These are phyloP conservation scores for Termitomyces sp. DNA, from an alignment of 768 basidiomycete species.

Conservation along the genomic window DNA sequence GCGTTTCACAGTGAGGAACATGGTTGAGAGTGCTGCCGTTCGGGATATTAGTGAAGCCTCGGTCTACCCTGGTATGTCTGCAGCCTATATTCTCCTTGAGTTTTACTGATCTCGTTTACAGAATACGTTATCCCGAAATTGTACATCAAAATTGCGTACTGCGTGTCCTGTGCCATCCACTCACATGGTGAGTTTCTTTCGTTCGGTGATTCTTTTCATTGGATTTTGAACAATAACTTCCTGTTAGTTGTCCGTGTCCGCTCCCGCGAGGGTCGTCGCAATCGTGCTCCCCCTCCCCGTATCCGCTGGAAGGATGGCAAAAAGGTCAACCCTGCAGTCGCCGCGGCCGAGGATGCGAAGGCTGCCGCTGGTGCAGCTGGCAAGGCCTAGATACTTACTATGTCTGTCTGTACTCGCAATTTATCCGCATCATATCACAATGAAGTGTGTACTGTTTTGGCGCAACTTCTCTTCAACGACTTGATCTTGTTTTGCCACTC, in stretches of 20 bases:
- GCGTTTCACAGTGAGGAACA: slow-evolving; percentile 98
- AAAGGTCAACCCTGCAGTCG: slow-evolving; percentile 95
- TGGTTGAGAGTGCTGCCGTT: slow-evolving; percentile 98
- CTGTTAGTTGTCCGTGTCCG: slow-evolving; percentile 93
- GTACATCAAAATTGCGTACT: slow-evolving; percentile 98
- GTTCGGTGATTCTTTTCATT: neutral
- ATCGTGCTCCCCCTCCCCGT: slow-evolving; percentile 96
- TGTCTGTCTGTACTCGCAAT: slow-evolving; percentile 16
- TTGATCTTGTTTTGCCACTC: neutral
- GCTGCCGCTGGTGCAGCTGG: slow-evolving; percentile 44
- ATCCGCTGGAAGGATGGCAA: slow-evolving; percentile 94
- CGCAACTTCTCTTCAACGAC: neutral
- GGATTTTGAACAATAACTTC: neutral
- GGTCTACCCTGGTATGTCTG: slow-evolving; percentile 80
- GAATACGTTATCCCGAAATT: slow-evolving; percentile 97
- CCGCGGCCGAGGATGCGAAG: slow-evolving; percentile 87
- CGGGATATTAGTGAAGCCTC: slow-evolving; percentile 96
- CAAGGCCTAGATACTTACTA: slow-evolving; percentile 43
- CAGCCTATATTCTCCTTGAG: neutral
- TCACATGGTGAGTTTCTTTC: slow-evolving; percentile 73
- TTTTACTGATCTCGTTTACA: slow-evolving; percentile 26
- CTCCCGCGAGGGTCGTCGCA: slow-evolving; percentile 91
- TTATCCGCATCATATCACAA: slow-evolving; percentile 10
- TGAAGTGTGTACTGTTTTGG: neutral
- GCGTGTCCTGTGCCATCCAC: slow-evolving; percentile 99